Evolutionary conservation across 805 yeast species (phyloP), one percentile per base, ranked within the genome.

Genomic region (Candida ascalaphidarum): DNA sequence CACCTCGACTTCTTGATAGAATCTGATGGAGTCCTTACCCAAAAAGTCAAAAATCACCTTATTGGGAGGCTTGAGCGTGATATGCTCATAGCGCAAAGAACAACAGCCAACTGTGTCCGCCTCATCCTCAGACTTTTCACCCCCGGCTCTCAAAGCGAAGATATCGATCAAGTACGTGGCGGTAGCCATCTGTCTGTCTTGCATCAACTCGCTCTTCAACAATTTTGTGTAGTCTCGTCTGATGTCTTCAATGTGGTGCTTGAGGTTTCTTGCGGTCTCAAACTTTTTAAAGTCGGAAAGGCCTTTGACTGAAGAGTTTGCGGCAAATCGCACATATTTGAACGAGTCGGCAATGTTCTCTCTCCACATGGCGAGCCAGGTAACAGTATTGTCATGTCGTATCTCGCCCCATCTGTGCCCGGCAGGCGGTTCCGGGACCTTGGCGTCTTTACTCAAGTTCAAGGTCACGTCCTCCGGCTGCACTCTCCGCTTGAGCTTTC

Each of bases 61-160:
- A 40, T 74, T 75, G 7, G 96, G 96, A 2, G 95, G 95, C 40
- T 73, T 73, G 33, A 89, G 64, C 1, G 88, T 78, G 24, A 89
- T 71, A 55, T 88, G 97, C 51, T 88, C 97, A 47, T 62, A 88
- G 45, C 97, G 65, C 40, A 89, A 68, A 1, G 96, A 88, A 58
- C 97, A 89, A 57, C 97, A 89, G 25, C 97, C 97, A 25, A 89
- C 97, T 1, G 97, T 89, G 51, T 89, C 97, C 3, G 97, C 97
- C 50, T 88, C 96, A 41, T 89, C 97, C 3, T 89, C 97, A 8
- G 89, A 81, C 52, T 89, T 89, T 55, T 89, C 96, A 44, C 96
- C 96, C 51, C 96, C 96, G 2, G 96, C 96, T 79, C 97, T 82
- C 39, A 89, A 68, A 0, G 97, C 97, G 46, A 89, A 78, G 3